phyloP scores from a whole-genome alignment of 164 flowering plant genomes.

The Euptelea pleiosperma region DNA sequence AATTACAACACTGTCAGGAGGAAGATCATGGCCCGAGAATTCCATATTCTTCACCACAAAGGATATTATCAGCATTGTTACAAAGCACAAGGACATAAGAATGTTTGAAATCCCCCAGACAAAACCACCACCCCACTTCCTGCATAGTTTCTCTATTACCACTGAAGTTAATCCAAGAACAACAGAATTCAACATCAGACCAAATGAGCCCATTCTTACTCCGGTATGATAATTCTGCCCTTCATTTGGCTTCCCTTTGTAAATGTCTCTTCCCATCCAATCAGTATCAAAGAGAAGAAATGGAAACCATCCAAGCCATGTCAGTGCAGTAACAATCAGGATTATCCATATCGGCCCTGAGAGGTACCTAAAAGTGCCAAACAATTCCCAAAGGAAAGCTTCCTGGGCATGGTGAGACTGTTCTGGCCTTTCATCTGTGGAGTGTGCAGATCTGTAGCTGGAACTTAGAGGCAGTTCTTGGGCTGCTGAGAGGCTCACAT shows the following conservation, averaged over 20 bases:
- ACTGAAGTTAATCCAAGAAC: conserved; percentile 82
- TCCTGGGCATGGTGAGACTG: conserved; percentile 45
- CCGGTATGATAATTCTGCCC: conserved; percentile 64
- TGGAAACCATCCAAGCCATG: conserved; percentile 98
- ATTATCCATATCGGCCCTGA: conserved; percentile 66
- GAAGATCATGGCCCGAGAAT: conserved; percentile 31
- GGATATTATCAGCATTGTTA: conserved; percentile 64
- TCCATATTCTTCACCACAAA: conserved; percentile 40
- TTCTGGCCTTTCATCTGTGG: conserved; percentile 30
- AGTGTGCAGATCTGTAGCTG: conserved; percentile 13
- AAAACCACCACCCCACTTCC: conserved; percentile 88
- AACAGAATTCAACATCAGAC: conserved; percentile 84
- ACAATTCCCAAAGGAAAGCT: conserved; percentile 86
- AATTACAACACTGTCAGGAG: conserved; percentile 67
- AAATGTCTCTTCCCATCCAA: conserved; percentile 98
- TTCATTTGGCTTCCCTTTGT: conserved; percentile 76
- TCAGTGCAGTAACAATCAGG: conserved; percentile 66
- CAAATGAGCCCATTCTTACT: conserved; percentile 90
- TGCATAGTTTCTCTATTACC: conserved; percentile 82
- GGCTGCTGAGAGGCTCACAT: conserved; percentile 60
- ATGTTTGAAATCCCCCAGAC: conserved; percentile 89
- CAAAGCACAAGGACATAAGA: conserved; percentile 73
- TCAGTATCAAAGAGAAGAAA: conserved; percentile 95
- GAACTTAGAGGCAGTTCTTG: conserved; percentile 58
- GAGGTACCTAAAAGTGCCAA: conserved; percentile 69